phyloP scores from a whole-genome alignment of 495 filamentous ascomycete genomes.

The Penicillium dipodomyicola region DNA sequence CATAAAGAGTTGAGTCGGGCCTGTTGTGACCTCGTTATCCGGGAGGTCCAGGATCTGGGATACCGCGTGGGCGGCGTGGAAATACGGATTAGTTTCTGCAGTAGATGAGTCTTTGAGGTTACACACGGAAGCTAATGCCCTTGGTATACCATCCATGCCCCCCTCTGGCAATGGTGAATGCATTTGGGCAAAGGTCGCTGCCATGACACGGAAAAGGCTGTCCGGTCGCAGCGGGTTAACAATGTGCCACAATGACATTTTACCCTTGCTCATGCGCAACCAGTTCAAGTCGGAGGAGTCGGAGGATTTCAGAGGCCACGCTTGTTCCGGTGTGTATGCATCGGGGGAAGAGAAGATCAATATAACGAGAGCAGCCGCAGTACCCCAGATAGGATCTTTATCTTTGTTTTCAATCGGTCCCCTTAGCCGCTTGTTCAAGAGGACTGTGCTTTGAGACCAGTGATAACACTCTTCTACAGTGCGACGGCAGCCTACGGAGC shows the following conservation, averaged over 20 bases:
- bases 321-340: neutral
- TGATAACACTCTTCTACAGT: conserved; percentile 43
- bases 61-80: neutral
- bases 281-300: conserved; percentile 40
- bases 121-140: neutral
- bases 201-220: conserved; percentile 12
- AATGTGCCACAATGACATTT: conserved; percentile 43
- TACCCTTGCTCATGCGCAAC: conserved; percentile 43
- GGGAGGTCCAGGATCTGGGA: neutral
- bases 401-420: conserved; percentile 37
- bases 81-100: neutral
- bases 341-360: neutral
- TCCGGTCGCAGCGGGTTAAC: conserved; percentile 40
- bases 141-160: neutral
- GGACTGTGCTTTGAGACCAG: conserved; percentile 38
- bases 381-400: conserved; percentile 25
- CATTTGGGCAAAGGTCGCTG: neutral
- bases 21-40: neutral
- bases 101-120: neutral
- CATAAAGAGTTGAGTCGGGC: neutral
- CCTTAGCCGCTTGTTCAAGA: conserved; percentile 36
- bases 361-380: neutral
- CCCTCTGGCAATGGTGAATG: neutral
- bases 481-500: conserved; percentile 20
- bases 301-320: neutral